Conservation (phyloP, 257 asterid genomes). For the Solanum sejunctum region DNA sequence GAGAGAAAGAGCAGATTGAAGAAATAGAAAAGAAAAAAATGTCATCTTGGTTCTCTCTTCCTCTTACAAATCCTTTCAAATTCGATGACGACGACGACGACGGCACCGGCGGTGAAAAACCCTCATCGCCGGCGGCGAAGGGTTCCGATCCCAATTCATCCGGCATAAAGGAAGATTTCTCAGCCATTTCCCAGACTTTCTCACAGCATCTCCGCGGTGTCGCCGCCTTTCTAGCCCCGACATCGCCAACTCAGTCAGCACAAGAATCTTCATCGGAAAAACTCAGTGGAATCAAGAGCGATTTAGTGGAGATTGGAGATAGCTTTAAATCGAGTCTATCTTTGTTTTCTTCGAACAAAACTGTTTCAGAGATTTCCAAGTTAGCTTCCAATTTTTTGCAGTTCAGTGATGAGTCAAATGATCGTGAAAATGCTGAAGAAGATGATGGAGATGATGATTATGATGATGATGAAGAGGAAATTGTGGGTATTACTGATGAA, state of each 20-base stretch:
- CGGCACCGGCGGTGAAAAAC: not conserved
- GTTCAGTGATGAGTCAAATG: conserved; percentile 13
- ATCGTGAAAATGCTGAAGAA: conserved; percentile 6
- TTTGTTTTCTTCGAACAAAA: conserved; percentile 32
- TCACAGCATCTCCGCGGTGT: conserved; percentile 45
- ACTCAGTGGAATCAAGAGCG: conserved; percentile 51
- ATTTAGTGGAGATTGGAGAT: conserved; percentile 65
- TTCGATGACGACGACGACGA: conserved; percentile 19
- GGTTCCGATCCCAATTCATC: conserved; percentile 7
- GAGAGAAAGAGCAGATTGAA: not conserved
- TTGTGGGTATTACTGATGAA: conserved; percentile 41
- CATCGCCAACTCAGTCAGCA: conserved; percentile 12
- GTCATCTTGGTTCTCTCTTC: conserved; percentile 53
- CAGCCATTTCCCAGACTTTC: conserved; percentile 26
- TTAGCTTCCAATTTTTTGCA: conserved; percentile 42
- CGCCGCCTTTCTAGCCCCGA: conserved; percentile 54
- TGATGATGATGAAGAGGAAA: conserved; percentile 20
- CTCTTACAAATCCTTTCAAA: conserved; percentile 32
- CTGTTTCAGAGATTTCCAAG: conserved; percentile 23
- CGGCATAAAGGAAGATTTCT: conserved; percentile 33
- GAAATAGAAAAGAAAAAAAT: conserved; percentile 15
- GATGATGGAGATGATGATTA: conserved; percentile 15
- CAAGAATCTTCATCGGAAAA: conserved; percentile 17
- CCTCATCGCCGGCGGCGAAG: conserved; percentile 1
- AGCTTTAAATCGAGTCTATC: conserved; percentile 49